These are phyloP conservation scores for Candida chilensis DNA, from an alignment of 805 yeast genomes.

Conservation along the genomic window DNA sequence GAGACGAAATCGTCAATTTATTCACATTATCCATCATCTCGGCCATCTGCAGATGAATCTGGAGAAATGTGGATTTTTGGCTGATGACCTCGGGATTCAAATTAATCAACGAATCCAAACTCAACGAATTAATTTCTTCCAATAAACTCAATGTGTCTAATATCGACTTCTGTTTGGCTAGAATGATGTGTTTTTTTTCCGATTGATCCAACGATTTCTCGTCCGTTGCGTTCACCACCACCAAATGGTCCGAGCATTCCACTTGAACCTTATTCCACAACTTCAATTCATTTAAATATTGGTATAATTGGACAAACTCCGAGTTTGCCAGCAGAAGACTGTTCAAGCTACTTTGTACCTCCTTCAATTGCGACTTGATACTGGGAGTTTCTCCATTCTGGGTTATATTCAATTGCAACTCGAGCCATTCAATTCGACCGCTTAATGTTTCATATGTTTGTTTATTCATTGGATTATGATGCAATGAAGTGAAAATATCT, in stretches of 20 bases:
- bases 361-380: not conserved
- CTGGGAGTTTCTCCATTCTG: not conserved
- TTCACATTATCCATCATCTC: not conserved
- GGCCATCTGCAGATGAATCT: not conserved
- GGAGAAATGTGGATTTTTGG: not conserved
- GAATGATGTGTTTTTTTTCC: not conserved
- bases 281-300: not conserved
- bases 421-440: not conserved
- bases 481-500: too few relatives aligned
- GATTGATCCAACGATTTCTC: not conserved
- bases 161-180: not conserved
- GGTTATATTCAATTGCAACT: not conserved
- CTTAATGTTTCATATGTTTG: not conserved
- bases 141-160: not conserved
- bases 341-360: not conserved
- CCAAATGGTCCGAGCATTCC: not conserved
- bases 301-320: not conserved
- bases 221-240: not conserved
- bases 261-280: not conserved
- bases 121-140: not conserved
- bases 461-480: not conserved
- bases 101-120: not conserved
- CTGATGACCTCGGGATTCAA: not conserved
- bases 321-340: not conserved
- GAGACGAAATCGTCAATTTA: not conserved